Base-by-base conservation (phyloP, 257 asterid genomes). In the Nicotiana attenuata region DNA sequence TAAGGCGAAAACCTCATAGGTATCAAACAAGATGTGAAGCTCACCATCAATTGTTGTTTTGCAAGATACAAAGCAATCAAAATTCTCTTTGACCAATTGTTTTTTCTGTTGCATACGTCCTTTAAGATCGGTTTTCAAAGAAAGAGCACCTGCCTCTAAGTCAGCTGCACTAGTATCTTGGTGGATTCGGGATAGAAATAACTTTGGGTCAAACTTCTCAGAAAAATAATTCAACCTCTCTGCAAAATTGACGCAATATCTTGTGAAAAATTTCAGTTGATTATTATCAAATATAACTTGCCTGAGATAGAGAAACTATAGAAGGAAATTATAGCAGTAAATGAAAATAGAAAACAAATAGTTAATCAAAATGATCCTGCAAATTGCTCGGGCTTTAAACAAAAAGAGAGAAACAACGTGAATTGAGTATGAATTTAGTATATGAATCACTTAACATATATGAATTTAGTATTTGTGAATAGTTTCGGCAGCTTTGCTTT, bases 1-100 rank as follows among this genome's bases (percentile, higher is more conserved):
- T 14, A 82, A 61, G 35, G 71, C 4, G 56, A 65, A 47, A 65
- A 64, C 81, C 52, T 55, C 59, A 66, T 55, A 33, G 5, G 38
- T 33, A 69, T 50, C 38, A 55, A 11, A 35, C 65, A 29, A 56
- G 59, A 50, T 78, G 45, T 52, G 83, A 82, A 87, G 87, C 97
- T 89, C 82, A 96, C 99, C 99, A 71, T 96, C 99, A 80, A 96
- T 96, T 14, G 99, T 96, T 68, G 99, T 94, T 90, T 96, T 96
- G 89, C 99, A 96, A 83, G 99, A 96, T 78, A 96, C 98, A 80
- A 96, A 96, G 86, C 99, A 96, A 89, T 96, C 98, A 87, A 96
- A 96, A 88, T 96, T 96, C 87, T 94, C 99, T 84, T 96, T 96
- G 84, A 96, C 99, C 94, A 96, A 87, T 89, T 94, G 97, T 84